Conservation (phyloP, 805 yeast genomes). For the Barnettozyma wickerhamii region DNA sequence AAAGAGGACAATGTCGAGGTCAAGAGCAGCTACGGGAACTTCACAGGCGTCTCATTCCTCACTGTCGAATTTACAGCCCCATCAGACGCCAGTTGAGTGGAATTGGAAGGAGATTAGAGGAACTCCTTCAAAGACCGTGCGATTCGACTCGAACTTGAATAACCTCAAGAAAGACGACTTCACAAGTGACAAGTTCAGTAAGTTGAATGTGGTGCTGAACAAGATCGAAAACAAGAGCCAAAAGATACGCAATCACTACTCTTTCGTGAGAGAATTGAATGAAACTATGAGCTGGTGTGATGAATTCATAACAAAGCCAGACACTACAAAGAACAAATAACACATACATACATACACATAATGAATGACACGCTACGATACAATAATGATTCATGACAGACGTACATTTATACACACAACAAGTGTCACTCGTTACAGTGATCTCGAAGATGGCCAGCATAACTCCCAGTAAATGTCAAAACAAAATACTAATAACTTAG, state of each 20-base stretch:
- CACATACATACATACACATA: too few species aligned
- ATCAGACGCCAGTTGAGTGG: conserved; percentile 1
- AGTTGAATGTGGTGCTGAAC: conserved; percentile 16
- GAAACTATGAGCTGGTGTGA: conserved; percentile 21
- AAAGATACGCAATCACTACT: conserved; percentile 9
- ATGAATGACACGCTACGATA: not conserved
- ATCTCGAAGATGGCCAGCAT: not conserved
- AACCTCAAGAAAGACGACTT: conserved; percentile 16
- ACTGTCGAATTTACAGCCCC: not conserved
- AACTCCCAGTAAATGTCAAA: too few species aligned
- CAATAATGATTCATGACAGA: not conserved
- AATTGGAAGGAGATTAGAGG: conserved; percentile 19
- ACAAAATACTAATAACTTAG: not conserved
- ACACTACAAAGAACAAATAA: too few species aligned
- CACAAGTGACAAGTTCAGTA: conserved; percentile 14
- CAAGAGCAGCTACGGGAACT: conserved; percentile 1
- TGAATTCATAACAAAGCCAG: conserved; percentile 8
- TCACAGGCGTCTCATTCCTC: not conserved
- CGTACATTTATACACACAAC: not conserved
- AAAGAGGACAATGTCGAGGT: conserved; percentile 5
- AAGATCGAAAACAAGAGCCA: conserved; percentile 21
- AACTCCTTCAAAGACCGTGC: conserved; percentile 14
- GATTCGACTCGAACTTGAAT: conserved; percentile 11
- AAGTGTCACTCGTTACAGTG: not conserved
- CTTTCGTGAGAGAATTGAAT: conserved; percentile 8